Conservation (phyloP, 441 rosid genomes). For the Corymbia citriodora region DNA sequence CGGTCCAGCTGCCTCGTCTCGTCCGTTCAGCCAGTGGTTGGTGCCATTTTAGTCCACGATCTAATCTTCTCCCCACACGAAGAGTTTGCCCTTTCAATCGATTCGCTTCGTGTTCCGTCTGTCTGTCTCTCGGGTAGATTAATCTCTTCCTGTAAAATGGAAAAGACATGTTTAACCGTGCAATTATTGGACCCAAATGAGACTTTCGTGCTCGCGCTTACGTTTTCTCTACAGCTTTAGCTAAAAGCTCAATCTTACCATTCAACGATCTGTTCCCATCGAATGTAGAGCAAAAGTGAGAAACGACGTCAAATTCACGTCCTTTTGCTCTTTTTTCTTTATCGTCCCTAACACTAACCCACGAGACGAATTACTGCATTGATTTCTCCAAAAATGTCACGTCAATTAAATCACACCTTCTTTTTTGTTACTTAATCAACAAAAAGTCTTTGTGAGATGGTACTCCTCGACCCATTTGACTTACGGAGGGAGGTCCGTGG, state of each 20-base stretch:
- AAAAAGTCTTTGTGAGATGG: background rate
- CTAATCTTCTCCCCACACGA: background rate
- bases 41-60: background rate
- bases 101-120: background rate
- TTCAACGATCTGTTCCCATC: background rate
- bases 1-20: background rate
- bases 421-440: background rate
- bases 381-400: background rate
- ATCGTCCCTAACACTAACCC: background rate
- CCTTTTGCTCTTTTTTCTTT: background rate
- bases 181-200: background rate
- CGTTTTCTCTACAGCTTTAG: background rate
- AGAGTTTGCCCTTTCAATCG: background rate
- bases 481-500: background rate
- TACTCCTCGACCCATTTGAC: no score
- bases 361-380: background rate
- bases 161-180: background rate
- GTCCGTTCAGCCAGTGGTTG: background rate
- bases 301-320: background rate
- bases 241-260: background rate
- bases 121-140: background rate
- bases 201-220: background rate
- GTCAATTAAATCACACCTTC: background rate
- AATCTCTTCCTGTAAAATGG: background rate
- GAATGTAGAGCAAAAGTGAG: background rate